Conservation (phyloP, 306 rosid species). For the Fragaria iinumae region DNA sequence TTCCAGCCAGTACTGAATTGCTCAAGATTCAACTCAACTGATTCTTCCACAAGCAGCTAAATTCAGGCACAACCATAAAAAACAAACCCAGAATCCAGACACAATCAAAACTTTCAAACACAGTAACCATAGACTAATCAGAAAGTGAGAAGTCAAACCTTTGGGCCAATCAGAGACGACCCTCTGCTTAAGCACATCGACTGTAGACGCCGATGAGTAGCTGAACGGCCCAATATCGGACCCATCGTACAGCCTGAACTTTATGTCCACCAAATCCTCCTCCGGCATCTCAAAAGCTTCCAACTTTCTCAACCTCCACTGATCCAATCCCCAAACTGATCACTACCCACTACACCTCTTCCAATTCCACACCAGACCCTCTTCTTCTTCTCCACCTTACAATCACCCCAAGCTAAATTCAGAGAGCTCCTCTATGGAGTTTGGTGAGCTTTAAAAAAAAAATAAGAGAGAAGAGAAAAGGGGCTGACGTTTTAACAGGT, state of each 20-base stretch:
- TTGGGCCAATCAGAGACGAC: conserved; percentile 91
- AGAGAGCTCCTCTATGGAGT: conserved; percentile 1
- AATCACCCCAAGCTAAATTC: conserved; percentile 22
- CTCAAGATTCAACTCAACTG: neutral
- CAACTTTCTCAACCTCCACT: conserved; percentile 20
- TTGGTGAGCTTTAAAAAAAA: conserved; percentile 26
- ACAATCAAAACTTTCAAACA: conserved; percentile 12
- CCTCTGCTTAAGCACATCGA: conserved; percentile 88
- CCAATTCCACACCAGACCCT: conserved; percentile 3
- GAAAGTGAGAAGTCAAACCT: conserved; percentile 43
- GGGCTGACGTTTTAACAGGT: neutral
- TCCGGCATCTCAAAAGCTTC: conserved; percentile 65
- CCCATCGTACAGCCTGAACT: conserved; percentile 87
- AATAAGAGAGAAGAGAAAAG: conserved; percentile 11
- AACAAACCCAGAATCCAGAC: neutral
- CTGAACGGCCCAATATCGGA: conserved; percentile 80
- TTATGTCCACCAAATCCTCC: conserved; percentile 75
- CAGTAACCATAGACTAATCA: conserved; percentile 1
- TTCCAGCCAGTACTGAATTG: neutral
- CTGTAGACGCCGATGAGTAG: conserved; percentile 78
- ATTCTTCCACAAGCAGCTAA: neutral
- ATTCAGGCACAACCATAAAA: neutral
- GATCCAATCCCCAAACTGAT: conserved; percentile 17
- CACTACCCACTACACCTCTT: conserved; percentile 7
- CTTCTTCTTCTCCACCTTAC: neutral